Base-by-base conservation (phyloP, 805 yeast genomes). In the Suhomyces xylopsoci region DNA sequence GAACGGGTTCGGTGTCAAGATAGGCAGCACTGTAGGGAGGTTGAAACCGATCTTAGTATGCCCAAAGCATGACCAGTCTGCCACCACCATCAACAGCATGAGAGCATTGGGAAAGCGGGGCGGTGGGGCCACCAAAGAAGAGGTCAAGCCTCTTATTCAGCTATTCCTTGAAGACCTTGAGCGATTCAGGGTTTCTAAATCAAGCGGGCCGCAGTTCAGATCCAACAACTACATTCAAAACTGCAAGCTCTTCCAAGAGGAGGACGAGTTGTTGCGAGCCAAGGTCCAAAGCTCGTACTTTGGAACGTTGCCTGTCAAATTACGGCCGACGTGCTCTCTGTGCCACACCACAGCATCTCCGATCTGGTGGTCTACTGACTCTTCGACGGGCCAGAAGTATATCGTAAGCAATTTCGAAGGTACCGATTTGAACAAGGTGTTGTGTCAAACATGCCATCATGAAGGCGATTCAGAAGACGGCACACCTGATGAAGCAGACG, bases 21-120 rank as follows among this genome's bases (percentile, higher is more conserved):
- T 73, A 12, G 69, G 65, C 4, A 63, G 55, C 1, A 32, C 57
- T 1, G 48, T 56, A 17, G 85, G 85, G 1, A 72, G 59, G 38
- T 64, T 82, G 7, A 61, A 59, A 24, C 85, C 85, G 1, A 64
- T 69, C 3, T 57, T 81, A 14, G 54, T 70, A 2, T 83, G 87
- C 57, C 63, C 73, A 0, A 58, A 62, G 3, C 85, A 81, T 62
- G 57, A 55, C 5, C 57, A 61, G 24, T 43, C 60, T 0, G 41
- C 49, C 6, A 19, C 56, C 7, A 55, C 56, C 3, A 55, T 75
- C n/a, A 63, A 63, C 45, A 48, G 62, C 1, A 53, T 76, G 49
- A 57, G 73, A 34, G 51, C 62, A 3, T 48, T 56, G 5, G 81
- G 70, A n/a, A 72, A 60, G 54, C 51, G 71, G 55, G 62, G 47